Percentiles rank a stretch among this genome's conserved stretches.
These are phyloP conservation scores for Globisporangium cylindrosporum DNA, from an alignment of 352 stramenopile genomes.

Conservation along the genomic window DNA sequence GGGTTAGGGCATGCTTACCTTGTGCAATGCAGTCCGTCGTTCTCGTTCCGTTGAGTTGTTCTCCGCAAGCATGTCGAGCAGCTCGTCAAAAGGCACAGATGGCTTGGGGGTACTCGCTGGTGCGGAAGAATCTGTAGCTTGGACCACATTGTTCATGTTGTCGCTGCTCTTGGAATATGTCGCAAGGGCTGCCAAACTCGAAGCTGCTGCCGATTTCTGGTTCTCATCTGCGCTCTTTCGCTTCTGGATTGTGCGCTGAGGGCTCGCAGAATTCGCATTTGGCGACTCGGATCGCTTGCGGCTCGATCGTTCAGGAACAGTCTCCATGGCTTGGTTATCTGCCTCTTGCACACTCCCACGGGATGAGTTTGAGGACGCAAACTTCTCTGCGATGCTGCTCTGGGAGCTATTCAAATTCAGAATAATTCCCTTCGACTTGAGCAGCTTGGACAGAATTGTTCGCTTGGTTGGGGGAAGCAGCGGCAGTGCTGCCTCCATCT, in stretches of 20 bases:
- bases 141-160: neutral
- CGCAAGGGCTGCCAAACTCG: neutral
- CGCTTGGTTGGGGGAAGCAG: conserved; percentile 62
- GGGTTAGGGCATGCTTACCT: conserved; percentile 27
- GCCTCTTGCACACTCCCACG: conserved; percentile 21
- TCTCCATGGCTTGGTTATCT: conserved; percentile 18
- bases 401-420: conserved; percentile 25
- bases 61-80: conserved; percentile 35
- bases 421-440: conserved; percentile 60
- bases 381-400: conserved; percentile 8
- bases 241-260: conserved; percentile 42
- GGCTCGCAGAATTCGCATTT: conserved; percentile 32
- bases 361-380: conserved; percentile 13
- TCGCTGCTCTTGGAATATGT: neutral
- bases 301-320: conserved; percentile 26
- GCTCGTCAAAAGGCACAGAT: conserved; percentile 32
- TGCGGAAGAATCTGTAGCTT: neutral
- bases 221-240: conserved; percentile 32
- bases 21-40: conserved; percentile 38
- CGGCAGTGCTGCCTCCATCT: conserved; percentile 53
- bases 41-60: conserved; percentile 49
- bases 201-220: neutral
- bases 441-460: conserved; percentile 40
- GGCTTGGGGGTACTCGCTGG: conserved; percentile 16
- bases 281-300: conserved; percentile 54